Base-by-base conservation (phyloP, 805 yeast species). In the Lipomyces yamadae region DNA sequence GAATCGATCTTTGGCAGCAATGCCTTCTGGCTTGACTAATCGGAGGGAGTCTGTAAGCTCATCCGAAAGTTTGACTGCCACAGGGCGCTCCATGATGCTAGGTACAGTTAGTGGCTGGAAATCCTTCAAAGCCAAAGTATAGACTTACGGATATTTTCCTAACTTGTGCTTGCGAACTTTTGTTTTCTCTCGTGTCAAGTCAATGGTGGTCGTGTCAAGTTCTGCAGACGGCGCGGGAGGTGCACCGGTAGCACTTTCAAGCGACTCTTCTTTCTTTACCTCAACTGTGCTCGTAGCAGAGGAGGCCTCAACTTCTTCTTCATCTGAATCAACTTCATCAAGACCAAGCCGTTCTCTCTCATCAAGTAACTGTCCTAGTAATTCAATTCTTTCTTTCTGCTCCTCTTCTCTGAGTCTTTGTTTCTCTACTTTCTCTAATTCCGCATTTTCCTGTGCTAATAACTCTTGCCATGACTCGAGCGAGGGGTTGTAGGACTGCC, bases 401-500 rank as follows among this genome's bases (percentile, higher is more conserved):
- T 85, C 90, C 73, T 84, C 86, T 65, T 90, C 81, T 62, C 83
- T 82, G 62, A 84, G 77, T 73, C 89, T 84, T 73, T 86, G 83
- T 33, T 61, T 56, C 66, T 86, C 85, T 73, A 91, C 84, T 60
- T 84, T 82, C 74, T 86, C 85, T 74, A 92, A 96, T 63, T 82
- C 81, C 61, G 76, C 82, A 72, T 83, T 88, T 78, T 92, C 98
- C 62, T 82, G 80, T 62, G 85, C 80, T 61, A 95, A 85, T 72
- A 93, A 82, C 24, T 77, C 78, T 72, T 86, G 86, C 99, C 99
- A 95, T 34, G 90, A 86, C 64, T 88, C 89, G 70, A 88, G 81
- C 11, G 94, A 84, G 33, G 99, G 99, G 76, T 95, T 95, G 76
- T 92, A 95, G 1, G 98, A 93, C 76, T 89, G 90, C 63, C 98